Evolutionary conservation across 129 eudicot genomes (phyloP).

Genomic region (Heracleum sosnowskyi): DNA sequence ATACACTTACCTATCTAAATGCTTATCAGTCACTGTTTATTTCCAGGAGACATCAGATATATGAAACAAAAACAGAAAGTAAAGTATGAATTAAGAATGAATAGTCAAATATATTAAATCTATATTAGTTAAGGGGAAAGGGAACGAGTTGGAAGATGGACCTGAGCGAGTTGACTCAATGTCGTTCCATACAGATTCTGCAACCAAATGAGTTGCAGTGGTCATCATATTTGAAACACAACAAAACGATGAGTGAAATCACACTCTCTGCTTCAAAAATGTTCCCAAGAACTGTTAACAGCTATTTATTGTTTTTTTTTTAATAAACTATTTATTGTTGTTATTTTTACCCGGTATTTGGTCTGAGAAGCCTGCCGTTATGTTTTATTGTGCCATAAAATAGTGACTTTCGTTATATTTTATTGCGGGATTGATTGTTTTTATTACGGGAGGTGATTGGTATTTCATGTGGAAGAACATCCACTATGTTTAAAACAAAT

Average conservation of each 20-base stretch:
- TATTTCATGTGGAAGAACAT: too few species aligned
- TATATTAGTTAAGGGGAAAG: background rate
- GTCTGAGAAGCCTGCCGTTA: too few species aligned
- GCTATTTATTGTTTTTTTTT: too few species aligned
- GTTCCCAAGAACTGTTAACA: too few species aligned
- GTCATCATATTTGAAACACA: background rate
- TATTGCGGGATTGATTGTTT: too few species aligned
- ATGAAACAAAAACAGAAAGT: background rate
- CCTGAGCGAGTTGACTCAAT: conserved; percentile 72
- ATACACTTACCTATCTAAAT: conserved; percentile 54
- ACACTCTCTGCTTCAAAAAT: background rate
- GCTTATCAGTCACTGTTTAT: conserved; percentile 53
- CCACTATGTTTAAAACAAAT: too few species aligned
- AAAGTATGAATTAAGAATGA: background rate
- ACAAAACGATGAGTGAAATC: background rate
- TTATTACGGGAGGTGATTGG: too few species aligned
- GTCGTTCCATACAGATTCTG: conserved; percentile 57
- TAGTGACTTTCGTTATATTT: too few species aligned
- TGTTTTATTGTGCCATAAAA: too few species aligned
- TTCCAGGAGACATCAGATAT: background rate
- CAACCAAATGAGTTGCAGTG: conserved; percentile 19
- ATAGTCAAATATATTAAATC: fast-evolving
- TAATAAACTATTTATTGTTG: too few species aligned
- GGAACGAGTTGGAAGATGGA: background rate
- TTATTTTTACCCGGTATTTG: too few species aligned